Evolutionary conservation across 352 stramenopile species (phyloP), one percentile per base, ranked within the genome.

Genomic region (Thalassiosira livingstoniorum): DNA sequence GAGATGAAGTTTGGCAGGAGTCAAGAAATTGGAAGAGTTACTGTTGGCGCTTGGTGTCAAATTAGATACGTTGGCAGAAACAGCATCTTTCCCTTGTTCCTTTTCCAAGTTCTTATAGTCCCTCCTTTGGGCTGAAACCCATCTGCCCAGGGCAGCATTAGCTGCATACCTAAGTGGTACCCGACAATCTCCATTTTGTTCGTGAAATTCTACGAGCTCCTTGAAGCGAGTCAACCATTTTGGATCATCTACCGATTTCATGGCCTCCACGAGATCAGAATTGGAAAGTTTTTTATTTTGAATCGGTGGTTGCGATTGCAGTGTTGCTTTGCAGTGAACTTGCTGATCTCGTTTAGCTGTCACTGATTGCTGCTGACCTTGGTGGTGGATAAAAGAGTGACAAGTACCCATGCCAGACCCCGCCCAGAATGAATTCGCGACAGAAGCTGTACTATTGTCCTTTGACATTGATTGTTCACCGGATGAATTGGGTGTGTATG

Each of bases 81-180:
- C n/a, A n/a, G n/a, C n/a, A n/a, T n/a, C n/a, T n/a, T n/a, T n/a
- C n/a, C n/a, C n/a, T n/a, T n/a, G n/a, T 29, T 58, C n/a, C n/a
- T 58, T 58, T 27, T 58, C 47, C 47, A 11, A 58, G 7, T 7
- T 27, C 47, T 58, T 58, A 23, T 58, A 58, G 27, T 58, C 47
- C 47, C 47, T 58, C 47, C 47, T 58, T n/a, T 58, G 47, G n/a
- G 47, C 11, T 10, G 47, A 58, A 23, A 58, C 47, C 47, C 47
- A 58, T 27, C 47, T 7, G 10, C 47, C 47, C 4, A 58, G 47
- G 10, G 47, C 11, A 58, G 47, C 11, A 58, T 58, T 58, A 7
- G 21, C 47, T 29, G 11, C 27, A n/a, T 58, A 58, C 27, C 47
- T 11, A 5, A 58, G 47, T 5, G 47, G 47, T n/a, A 58, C 47